Conservation (phyloP, 345 rosid species). For the Gossypium arboreum region DNA sequence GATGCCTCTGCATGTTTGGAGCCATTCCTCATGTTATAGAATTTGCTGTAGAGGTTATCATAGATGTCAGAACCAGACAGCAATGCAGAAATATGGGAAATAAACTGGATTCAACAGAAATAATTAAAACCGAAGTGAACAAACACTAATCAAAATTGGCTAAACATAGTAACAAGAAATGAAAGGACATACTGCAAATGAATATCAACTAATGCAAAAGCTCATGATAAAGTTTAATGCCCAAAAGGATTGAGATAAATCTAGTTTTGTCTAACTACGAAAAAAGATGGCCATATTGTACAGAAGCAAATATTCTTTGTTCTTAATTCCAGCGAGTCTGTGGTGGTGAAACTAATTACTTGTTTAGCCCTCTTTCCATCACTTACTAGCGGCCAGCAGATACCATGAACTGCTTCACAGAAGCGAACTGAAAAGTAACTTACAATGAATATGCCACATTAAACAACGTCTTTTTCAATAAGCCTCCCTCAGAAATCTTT, state of each 20-base stretch:
- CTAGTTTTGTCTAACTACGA: constrained; percentile 2
- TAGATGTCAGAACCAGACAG: constrained; percentile 9
- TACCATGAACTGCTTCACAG: constrained; percentile 3
- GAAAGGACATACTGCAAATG: background rate
- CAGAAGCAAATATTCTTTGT: background rate
- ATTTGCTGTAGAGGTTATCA: constrained; percentile 52
- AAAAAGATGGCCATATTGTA: background rate
- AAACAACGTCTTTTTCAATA: constrained; percentile 56
- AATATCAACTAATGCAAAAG: background rate
- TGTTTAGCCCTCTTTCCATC: background rate
- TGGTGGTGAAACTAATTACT: background rate
- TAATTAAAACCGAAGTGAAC: constrained; percentile 4
- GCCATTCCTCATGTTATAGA: constrained; percentile 61
- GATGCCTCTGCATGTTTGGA: constrained; percentile 61
- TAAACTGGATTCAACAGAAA: constrained; percentile 1
- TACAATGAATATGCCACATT: constrained; percentile 71
- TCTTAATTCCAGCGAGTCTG: background rate
- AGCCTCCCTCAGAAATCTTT: constrained; percentile 71
- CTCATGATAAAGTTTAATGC: constrained; percentile 1
- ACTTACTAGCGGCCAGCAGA: background rate
- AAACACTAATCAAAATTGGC: background rate
- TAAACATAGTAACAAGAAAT: background rate
- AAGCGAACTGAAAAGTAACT: constrained; percentile 28
- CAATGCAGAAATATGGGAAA: constrained; percentile 1
- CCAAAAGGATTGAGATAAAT: background rate